phyloP scores from a whole-genome alignment of 345 rosid species.

The Conringia planisiliqua region DNA sequence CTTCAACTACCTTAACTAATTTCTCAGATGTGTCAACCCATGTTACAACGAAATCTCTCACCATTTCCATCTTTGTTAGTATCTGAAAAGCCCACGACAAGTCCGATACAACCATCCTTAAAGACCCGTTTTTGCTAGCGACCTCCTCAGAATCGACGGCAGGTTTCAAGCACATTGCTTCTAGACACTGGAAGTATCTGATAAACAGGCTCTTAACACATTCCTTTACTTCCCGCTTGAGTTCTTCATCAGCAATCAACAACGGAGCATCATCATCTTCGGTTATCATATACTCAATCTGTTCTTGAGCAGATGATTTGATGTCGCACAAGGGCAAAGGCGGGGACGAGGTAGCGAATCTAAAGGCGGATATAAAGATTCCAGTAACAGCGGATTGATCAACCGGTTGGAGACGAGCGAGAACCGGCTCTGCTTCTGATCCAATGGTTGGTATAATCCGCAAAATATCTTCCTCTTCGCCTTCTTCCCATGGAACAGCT shows the following conservation, averaged over 20 bases:
- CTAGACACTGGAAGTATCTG: slow-evolving; percentile 51
- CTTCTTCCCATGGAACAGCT: slow-evolving; percentile 97
- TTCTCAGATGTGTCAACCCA: slow-evolving; percentile 83
- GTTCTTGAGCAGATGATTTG: slow-evolving; percentile 75
- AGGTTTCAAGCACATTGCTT: slow-evolving; percentile 37
- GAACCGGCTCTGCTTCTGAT: slow-evolving; percentile 56
- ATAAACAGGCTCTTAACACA: slow-evolving; percentile 48
- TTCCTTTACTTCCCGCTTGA: slow-evolving; percentile 61
- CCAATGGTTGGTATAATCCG: slow-evolving; percentile 65
- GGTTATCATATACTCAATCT: slow-evolving; percentile 81
- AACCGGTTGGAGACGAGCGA: slow-evolving; percentile 83
- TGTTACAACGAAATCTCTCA: slow-evolving; percentile 62
- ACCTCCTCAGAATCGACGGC: slow-evolving; percentile 34
- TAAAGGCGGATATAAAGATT: slow-evolving; percentile 59
- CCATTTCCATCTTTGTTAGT: slow-evolving; percentile 63
- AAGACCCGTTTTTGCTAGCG: slow-evolving; percentile 32
- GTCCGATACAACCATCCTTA: slow-evolving; percentile 56
- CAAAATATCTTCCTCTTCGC: slow-evolving; percentile 85
- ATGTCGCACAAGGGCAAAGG: slow-evolving; percentile 48
- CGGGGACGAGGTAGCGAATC: slow-evolving; percentile 70
- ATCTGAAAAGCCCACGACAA: slow-evolving; percentile 73
- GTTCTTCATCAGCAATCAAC: slow-evolving; percentile 50
- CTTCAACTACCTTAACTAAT: slow-evolving; percentile 44
- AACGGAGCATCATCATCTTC: slow-evolving; percentile 90
- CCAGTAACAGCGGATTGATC: slow-evolving; percentile 45